These are phyloP conservation scores for Lophiotrema nucula DNA, from an alignment of 495 filamentous ascomycete genomes.

Conservation along the genomic window DNA sequence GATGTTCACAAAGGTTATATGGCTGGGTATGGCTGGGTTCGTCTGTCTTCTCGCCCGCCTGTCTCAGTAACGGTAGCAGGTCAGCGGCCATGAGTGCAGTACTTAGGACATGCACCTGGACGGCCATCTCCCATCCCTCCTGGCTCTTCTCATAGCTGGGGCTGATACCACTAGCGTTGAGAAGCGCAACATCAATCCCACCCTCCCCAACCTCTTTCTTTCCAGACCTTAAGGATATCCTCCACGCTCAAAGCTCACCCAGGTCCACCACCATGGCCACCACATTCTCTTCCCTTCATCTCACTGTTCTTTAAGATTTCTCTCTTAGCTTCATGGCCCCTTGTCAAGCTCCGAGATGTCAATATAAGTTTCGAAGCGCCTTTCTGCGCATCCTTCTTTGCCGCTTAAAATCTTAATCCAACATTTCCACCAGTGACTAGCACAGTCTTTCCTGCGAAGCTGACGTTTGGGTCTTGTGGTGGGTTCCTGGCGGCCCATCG, in stretches of 20 bases:
- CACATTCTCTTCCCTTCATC: background rate
- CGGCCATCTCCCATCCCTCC: background rate
- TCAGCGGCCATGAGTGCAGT: conserved; percentile 7
- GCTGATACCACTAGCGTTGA: conserved; percentile 42
- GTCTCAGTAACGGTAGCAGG: conserved; percentile 5
- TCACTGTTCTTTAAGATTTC: conserved; percentile 25
- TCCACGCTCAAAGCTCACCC: background rate
- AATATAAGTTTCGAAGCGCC: conserved; percentile 21
- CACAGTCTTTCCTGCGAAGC: conserved; percentile 13
- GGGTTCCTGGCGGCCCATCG: conserved; percentile 46
- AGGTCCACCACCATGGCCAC: background rate
- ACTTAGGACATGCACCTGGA: conserved; percentile 15
- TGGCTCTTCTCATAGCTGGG: background rate
- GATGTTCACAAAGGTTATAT: conserved; percentile 1
- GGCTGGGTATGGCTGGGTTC: background rate
- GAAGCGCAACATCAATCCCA: conserved; percentile 41
- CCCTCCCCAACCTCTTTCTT: conserved; percentile 33
- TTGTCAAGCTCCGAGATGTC: background rate
- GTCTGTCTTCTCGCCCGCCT: background rate
- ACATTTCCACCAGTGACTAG: conserved; percentile 14
- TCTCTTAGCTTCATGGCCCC: conserved; percentile 11
- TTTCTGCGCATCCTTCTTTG: background rate
- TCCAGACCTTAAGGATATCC: conserved; percentile 8
- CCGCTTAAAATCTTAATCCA: conserved; percentile 13
- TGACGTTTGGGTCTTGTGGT: conserved; percentile 6